Evolutionary conservation across 495 filamentous ascomycete species (phyloP), one percentile per base, ranked within the genome.

Genomic region (Tuber aestivum): DNA sequence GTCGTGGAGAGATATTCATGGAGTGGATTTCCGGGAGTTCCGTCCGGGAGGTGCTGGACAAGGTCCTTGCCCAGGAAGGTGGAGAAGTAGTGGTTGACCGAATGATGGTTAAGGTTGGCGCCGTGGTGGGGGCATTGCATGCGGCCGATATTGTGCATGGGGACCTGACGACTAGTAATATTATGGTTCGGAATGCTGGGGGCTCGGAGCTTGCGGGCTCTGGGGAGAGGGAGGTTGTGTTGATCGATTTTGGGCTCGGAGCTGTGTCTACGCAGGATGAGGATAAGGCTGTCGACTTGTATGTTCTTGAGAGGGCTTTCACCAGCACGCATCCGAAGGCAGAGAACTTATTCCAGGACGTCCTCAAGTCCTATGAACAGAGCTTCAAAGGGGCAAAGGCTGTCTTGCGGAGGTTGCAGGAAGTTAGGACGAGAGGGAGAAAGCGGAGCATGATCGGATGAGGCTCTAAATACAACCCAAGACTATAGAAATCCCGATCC

Each of bases 361-460:
- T 93, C 65, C 79, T 93, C 78, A 82, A 83, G 76, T 88, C 87
- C 7, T 93, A 93, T 86, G 74, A 76, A 35, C 71, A 69, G 76
- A 82, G 75, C 44, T 82, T 77, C 61, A 80, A 82, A 69, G 76
- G 76, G 16, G 68, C 76, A 5, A 81, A 78, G 75, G 73, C 73
- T 41, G 82, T 83, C 14, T 32, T 83, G 75, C 91, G 87, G 83
- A 93, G 90, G 83, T 83, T 99, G 74, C 94, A 96, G 85, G 96
- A 97, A 81, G 95, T 99, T 70, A 89, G 95, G 85, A 89, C 97
- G 91, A 89, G 95, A 82, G 96, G 95, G n/a, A 87, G 95, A 83
- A 99, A 99, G 89, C 91, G 91, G 85, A 98, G 93, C 82, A 98
- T 99, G 95, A 78, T 99, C 79, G 95, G 95, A 71, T 96, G 86